Conservation (phyloP, 257 asterid genomes). For the Jaltomata sinuosa region DNA sequence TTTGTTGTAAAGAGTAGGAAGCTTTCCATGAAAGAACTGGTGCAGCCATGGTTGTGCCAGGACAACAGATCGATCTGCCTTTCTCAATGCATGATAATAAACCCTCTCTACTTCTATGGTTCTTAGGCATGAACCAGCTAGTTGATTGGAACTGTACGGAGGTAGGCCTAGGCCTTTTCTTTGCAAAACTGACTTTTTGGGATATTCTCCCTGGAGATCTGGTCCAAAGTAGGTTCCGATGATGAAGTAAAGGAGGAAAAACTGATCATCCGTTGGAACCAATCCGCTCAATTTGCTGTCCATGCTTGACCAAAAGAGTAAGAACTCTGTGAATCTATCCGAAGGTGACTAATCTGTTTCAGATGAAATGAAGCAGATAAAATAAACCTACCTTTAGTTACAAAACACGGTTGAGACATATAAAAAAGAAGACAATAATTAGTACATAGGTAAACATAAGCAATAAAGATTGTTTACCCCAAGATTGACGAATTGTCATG, state of each 20-base stretch:
- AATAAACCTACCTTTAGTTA: neutral
- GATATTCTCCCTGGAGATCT: constrained; percentile 30
- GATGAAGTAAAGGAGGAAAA: constrained; percentile 44
- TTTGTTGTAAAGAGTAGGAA: constrained; percentile 18
- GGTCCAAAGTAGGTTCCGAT: constrained; percentile 65
- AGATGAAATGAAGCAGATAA: neutral
- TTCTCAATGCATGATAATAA: constrained; percentile 45
- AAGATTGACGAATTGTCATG: neutral
- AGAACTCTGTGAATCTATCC: neutral
- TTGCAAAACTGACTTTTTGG: constrained; percentile 38
- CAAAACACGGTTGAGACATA: neutral
- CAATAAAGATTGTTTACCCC: neutral
- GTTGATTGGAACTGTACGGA: constrained; percentile 22
- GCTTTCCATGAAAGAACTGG: constrained; percentile 38
- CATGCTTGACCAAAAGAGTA: constrained; percentile 16
- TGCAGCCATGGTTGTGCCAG: constrained; percentile 32
- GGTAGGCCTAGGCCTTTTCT: constrained; percentile 32
- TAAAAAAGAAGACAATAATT: neutral
- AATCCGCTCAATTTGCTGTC: constrained; percentile 14
- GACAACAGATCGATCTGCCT: constrained; percentile 32
- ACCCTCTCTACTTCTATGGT: constrained; percentile 40
- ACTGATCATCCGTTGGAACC: constrained; percentile 46
- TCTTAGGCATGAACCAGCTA: constrained; percentile 34
- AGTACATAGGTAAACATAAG: neutral
- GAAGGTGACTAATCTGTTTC: neutral